Evolutionary conservation across 805 yeast genomes (phyloP), one percentile per base, ranked within the genome.

Genomic region (Spathaspora hagerdaliae): DNA sequence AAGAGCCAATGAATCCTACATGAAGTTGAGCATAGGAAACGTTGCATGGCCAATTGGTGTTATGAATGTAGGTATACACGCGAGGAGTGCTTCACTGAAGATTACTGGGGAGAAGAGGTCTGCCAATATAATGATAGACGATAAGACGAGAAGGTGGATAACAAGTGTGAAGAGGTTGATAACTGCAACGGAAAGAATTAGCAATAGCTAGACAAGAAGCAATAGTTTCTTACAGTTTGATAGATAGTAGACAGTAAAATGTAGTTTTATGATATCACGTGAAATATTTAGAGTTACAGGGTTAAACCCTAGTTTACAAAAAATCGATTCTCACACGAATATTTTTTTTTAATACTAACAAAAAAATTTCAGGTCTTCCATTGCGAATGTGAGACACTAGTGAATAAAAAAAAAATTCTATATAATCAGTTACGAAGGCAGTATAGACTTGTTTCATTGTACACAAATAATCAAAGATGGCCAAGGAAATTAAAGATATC

Each of bases 21-120:
- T 88, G 71, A 77, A 83, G 50, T 65, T 89, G 46, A 83, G 92
- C 57, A 83, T 89, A 13, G 97, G 96, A 1, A 87, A 87, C 53
- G 88, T 85, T 2, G 91, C 94, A 5, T 89, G 96, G 96, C 97
- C 97, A 2, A 85, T 88, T 51, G 97, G 96, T 27, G 86, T 89
- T 11, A 70, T 81, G 7, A 79, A 79, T 46, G 85, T 89, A 12
- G 89, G 94, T 41, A 87, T 89, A 47, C 96, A 88, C 59, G 83
- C 82, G 9, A 67, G 96, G 48, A 77, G 82, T 45, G 82, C 85
- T 1, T 82, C 78, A 43, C 71, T 74, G 46, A 78, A 77, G 51
- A 76, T 84, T 31, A 73, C 79, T 6, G 80, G 82, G 14, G 60
- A 60, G 48, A 67, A 71, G 27, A 56, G 59, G 45, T 57, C 73